Conservation (phyloP, 805 yeast species). For the Vanderwaltozyma polyspora region DNA sequence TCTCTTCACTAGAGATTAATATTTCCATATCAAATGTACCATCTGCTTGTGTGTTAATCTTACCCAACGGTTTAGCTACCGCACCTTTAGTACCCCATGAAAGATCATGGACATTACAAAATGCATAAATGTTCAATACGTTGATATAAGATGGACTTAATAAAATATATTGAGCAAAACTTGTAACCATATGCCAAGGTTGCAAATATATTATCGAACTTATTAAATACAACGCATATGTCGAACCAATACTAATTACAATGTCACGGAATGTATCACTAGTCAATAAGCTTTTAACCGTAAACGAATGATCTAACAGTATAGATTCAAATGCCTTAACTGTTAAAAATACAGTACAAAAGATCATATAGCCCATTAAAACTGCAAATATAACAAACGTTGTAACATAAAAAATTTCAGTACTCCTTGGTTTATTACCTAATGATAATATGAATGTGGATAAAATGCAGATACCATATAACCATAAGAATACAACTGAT, state of each 20-base stretch:
- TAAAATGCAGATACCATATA: conserved; percentile 68
- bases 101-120: conserved; percentile 90
- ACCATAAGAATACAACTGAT: conserved; percentile 73
- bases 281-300: conserved; percentile 41
- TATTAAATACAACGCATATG: conserved; percentile 68
- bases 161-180: conserved; percentile 72
- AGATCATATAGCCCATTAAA: conserved; percentile 78
- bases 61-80: conserved; percentile 64
- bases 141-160: conserved; percentile 85
- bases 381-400: conserved; percentile 76
- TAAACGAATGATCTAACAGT: conserved; percentile 23
- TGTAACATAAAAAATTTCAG: conserved; percentile 61
- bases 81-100: conserved; percentile 97
- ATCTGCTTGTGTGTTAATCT: conserved; percentile 58
- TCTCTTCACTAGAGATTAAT: conserved; percentile 67
- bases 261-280: conserved; percentile 74
- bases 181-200: conserved; percentile 87
- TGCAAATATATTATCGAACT: conserved; percentile 77
- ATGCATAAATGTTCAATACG: conserved; percentile 85
- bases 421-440: conserved; percentile 91
- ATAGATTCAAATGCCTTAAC: conserved; percentile 54
- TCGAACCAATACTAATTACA: conserved; percentile 74
- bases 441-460: conserved; percentile 82
- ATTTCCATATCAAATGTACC: conserved; percentile 60
- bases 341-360: conserved; percentile 75